phyloP scores from a whole-genome alignment of 495 filamentous ascomycete genomes.

The Podospora tetraspora region DNA sequence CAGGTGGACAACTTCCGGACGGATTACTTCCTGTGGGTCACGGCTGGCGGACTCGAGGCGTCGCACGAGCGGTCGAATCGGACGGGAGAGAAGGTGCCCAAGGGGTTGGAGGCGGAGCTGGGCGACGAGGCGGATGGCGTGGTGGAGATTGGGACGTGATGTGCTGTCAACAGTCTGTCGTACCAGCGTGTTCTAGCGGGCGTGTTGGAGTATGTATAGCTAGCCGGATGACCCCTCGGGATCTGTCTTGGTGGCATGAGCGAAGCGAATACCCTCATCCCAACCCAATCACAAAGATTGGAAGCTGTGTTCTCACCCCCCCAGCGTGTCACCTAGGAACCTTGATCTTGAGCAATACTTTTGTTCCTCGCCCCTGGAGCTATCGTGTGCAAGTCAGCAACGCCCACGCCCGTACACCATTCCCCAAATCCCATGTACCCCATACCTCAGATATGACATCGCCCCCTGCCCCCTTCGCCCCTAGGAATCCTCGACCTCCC shows the following conservation, averaged over 20 bases:
- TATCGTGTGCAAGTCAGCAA: no score
- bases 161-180: background rate
- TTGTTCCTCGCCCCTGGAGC: background rate
- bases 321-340: background rate
- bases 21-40: conserved; percentile 72
- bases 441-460: no score
- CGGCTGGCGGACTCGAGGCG: conserved; percentile 55
- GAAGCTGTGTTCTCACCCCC: no score
- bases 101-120: conserved; percentile 33
- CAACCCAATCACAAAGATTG: no score
- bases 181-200: no score
- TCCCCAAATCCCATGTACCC: no score
- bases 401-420: no score
- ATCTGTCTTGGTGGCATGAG: no score
- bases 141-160: conserved; percentile 28
- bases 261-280: background rate
- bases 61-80: conserved; percentile 39
- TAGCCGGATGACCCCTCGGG: background rate
- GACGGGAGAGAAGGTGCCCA: conserved; percentile 26
- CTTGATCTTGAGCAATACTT: background rate
- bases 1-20: conserved; percentile 73
- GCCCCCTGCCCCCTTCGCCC: background rate
- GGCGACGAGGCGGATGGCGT: conserved; percentile 37
- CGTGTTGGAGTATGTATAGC: no score
- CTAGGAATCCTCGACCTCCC: background rate